Base-by-base conservation (phyloP, 78 protist species). In the Dictyostelium capitatum region DNA sequence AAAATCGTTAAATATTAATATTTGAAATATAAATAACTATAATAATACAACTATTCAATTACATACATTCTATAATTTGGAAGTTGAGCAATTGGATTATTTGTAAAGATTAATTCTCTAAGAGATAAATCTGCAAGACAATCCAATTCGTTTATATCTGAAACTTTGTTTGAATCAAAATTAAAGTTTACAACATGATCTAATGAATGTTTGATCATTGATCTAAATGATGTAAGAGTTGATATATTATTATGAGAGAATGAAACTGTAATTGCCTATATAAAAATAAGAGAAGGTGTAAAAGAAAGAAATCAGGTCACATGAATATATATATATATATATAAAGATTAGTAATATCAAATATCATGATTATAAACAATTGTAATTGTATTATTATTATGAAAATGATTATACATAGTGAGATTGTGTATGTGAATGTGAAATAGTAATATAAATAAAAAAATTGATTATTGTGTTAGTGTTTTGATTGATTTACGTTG, bases 11-110 rank as follows among this genome's bases (percentile, higher is more conserved):
- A 19, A 17, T 59, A 59, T 59, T 59, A 59, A 23, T 59, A 59
- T 59, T 59, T 59, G 23, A 3, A 59, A 37, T 2, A 37, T 37
- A 37, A 37, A 37, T 37, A 37, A 54, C 3, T 54, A 19, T 37
- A 37, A 37, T 37, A 37, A 37, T 3, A 37, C 43, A 3, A 37
- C 43, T 37, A 37, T 37, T 2, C 2, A 3, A 3, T 3, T 37
- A 72, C 81, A 46, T 83, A 83, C 92, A 85, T 85, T 85, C 92
- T 85, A 30, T 85, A 85, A 62, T 73, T 85, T 54, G 83, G 74
- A 43, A 23, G n/a, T 5, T 30, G 46, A 11, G 67, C 11, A 20
- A 85, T 85, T 74, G 92, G 92, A 30, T 85, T 85, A 32, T 70
- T 70, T 23, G 83, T 56, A 51, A 85, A 79, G 3, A 85, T 50